Percentiles rank a stretch among this genome's conserved stretches.
Conservation (phyloP, 164 flowering plant genomes). For the Liquidambar formosana region DNA sequence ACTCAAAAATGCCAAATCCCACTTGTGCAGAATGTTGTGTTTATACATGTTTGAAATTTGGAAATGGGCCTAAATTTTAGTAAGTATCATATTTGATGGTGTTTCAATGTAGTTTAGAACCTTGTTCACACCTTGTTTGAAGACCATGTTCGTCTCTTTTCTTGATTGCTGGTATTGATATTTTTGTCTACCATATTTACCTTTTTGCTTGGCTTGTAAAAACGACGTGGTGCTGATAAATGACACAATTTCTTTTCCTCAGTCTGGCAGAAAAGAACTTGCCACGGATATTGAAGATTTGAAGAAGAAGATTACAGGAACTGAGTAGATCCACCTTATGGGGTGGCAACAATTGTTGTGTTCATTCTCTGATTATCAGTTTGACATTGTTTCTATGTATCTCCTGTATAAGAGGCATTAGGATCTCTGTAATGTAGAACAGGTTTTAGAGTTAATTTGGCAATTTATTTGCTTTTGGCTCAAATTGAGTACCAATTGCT, state of each 20-base stretch:
- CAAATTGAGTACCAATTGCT: too few relatives aligned
- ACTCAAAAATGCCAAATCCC: too few relatives aligned
- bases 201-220: too few relatives aligned
- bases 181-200: too few relatives aligned
- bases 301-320: conserved; percentile 96
- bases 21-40: too few relatives aligned
- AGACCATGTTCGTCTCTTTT: too few relatives aligned
- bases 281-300: conserved; percentile 77
- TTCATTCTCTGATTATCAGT: conserved; percentile 6
- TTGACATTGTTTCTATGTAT: conserved; percentile 20
- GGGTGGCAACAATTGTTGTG: not conserved
- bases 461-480: not conserved
- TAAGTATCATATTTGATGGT: too few relatives aligned
- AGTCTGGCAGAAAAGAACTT: conserved; percentile 95
- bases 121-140: too few relatives aligned
- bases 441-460: conserved; percentile 12
- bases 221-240: not conserved
- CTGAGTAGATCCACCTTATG: conserved; percentile 36
- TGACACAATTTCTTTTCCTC: conserved; percentile 17
- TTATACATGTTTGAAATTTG: too few relatives aligned
- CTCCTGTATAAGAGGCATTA: conserved; percentile 36
- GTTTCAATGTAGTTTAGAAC: too few relatives aligned
- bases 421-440: conserved; percentile 34
- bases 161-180: too few relatives aligned
- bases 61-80: too few relatives aligned